These are phyloP conservation scores for Tilletia caries DNA, from an alignment of 1,284 basidiomycete species.

Conservation along the genomic window DNA sequence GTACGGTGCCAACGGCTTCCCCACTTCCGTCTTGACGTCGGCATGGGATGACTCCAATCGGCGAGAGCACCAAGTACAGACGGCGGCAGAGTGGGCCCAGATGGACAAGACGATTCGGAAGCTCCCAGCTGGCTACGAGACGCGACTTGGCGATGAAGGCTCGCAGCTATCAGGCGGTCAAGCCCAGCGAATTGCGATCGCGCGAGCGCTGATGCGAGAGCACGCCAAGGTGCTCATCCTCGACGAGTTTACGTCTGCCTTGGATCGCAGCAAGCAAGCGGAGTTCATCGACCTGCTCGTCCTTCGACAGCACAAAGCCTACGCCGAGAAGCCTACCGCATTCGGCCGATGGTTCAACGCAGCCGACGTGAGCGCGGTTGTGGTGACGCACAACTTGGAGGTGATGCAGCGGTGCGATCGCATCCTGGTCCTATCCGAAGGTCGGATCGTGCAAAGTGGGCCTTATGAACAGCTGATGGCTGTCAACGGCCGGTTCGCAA, in stretches of 20 bases:
- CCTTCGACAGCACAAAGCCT: background rate
- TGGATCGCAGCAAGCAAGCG: constrained; percentile 77
- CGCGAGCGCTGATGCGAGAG: constrained; percentile 74
- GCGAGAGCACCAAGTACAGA: constrained; percentile 40
- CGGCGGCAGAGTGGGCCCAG: constrained; percentile 71
- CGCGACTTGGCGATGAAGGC: constrained; percentile 81
- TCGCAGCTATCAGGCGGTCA: constrained; percentile 87
- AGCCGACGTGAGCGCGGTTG: constrained; percentile 70
- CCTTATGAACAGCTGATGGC: constrained; percentile 66
- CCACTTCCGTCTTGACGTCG: background rate
- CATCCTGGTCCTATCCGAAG: constrained; percentile 75
- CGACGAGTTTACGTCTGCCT: constrained; percentile 88
- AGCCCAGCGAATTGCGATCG: constrained; percentile 86
- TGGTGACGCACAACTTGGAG: constrained; percentile 87
- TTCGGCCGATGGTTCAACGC: background rate
- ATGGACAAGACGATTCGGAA: constrained; percentile 80
- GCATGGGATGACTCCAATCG: background rate
- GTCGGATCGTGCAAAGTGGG: constrained; percentile 74
- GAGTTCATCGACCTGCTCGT: constrained; percentile 74
- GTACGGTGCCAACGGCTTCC: constrained; percentile 30
- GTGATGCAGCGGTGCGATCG: constrained; percentile 90
- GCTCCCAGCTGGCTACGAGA: constrained; percentile 80
- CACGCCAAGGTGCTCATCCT: constrained; percentile 74
- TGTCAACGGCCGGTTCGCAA: constrained; percentile 71
- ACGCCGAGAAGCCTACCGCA: background rate